phyloP scores from a whole-genome alignment of 805 yeast species.

The Kazachstania kunashirensis region DNA sequence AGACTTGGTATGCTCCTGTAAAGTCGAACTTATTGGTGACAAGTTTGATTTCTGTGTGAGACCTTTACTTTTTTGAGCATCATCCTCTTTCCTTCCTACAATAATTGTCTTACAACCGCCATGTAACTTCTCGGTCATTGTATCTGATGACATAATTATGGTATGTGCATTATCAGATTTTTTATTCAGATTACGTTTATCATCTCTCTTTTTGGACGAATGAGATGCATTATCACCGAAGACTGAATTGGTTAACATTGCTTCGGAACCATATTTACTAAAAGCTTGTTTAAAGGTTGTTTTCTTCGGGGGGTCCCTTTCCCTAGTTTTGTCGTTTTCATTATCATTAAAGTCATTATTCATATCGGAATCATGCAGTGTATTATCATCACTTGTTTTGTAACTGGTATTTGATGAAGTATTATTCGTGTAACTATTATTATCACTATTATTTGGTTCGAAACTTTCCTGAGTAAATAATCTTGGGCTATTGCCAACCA shows the following conservation, averaged over 20 bases:
- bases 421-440: slow-evolving; percentile 1
- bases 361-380: neutral
- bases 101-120: slow-evolving; percentile 20
- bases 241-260: neutral
- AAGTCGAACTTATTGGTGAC: neutral
- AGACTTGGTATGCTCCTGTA: neutral
- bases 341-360: neutral
- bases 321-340: neutral
- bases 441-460: slow-evolving; percentile 2
- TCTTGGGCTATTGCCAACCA: slow-evolving; percentile 34
- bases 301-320: slow-evolving; percentile 1
- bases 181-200: slow-evolving; percentile 6
- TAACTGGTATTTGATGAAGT: slow-evolving; percentile 2
- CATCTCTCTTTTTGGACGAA: slow-evolving; percentile 8
- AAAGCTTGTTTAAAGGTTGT: neutral
- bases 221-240: slow-evolving; percentile 1
- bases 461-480: slow-evolving; percentile 25
- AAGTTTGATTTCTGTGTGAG: neutral
- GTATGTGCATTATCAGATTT: slow-evolving; percentile 16
- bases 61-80: neutral
- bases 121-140: slow-evolving; percentile 23
- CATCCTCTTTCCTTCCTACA: slow-evolving; percentile 22
- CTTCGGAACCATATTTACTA: slow-evolving; percentile 2
- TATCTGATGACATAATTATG: slow-evolving; percentile 20
- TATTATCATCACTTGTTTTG: slow-evolving; percentile 7